Percentiles rank a stretch among this genome's conserved stretches.
Conservation (phyloP, 345 rosid genomes). For the Firmiana major region DNA sequence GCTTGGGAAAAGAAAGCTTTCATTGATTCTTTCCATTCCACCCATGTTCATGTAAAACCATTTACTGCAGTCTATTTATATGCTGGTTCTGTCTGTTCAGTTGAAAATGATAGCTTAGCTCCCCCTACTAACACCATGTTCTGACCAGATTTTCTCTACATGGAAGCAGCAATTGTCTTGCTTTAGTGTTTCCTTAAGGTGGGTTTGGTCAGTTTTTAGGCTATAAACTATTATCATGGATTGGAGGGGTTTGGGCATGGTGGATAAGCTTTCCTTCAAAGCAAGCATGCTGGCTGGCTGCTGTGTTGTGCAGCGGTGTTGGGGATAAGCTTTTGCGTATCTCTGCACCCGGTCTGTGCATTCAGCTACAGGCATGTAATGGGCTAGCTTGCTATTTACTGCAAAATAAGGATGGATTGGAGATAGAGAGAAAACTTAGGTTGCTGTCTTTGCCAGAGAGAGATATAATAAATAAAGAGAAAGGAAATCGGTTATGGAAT, state of each 20-base stretch:
- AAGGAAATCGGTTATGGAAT: conserved; percentile 28
- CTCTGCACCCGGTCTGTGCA: conserved; percentile 23
- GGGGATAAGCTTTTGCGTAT: conserved; percentile 19
- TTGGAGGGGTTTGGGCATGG: not conserved
- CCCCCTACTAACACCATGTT: not conserved
- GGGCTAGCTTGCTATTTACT: conserved; percentile 15
- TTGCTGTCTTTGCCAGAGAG: conserved; percentile 15
- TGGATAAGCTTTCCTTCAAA: not conserved
- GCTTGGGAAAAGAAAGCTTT: not conserved
- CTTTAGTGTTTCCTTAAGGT: not conserved
- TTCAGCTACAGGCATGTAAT: conserved; percentile 22
- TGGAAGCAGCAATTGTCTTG: not conserved
- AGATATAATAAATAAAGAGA: conserved; percentile 5
- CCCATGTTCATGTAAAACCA: not conserved
- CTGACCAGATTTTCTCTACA: not conserved
- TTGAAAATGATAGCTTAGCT: conserved; percentile 15
- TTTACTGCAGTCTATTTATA: not conserved
- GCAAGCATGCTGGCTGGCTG: not conserved
- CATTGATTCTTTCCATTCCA: not conserved
- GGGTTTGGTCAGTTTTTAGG: not conserved
- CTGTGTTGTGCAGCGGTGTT: conserved; percentile 14
- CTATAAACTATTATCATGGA: not conserved
- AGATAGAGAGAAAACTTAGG: conserved; percentile 15
- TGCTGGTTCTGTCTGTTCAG: not conserved
- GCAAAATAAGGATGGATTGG: conserved; percentile 13